phyloP scores from a whole-genome alignment of 2,329 filamentous ascomycete species.

The Colletotrichum limetticola region DNA sequence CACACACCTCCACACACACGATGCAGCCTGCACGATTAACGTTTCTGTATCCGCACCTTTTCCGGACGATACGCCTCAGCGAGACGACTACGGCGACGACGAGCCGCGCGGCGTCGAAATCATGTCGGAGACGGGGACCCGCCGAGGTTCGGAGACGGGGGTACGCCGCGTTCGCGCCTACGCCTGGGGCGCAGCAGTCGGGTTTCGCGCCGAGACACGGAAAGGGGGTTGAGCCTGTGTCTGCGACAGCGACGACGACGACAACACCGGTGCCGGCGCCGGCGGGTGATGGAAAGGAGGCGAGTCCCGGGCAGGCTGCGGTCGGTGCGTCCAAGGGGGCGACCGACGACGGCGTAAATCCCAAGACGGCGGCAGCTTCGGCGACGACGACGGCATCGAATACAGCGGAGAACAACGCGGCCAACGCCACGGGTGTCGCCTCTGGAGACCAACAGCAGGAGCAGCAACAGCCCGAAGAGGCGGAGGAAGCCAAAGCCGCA shows the following conservation, averaged over 20 bases:
- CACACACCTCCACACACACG: not conserved
- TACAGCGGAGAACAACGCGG: constrained; percentile 4
- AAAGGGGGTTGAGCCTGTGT: constrained; percentile 67
- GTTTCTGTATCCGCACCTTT: constrained; percentile 76
- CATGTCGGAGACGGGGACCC: constrained; percentile 21
- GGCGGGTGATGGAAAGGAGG: constrained; percentile 11
- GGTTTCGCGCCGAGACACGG: constrained; percentile 66
- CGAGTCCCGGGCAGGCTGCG: constrained; percentile 4
- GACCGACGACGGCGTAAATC: constrained; percentile 11
- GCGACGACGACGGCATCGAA: constrained; percentile 27
- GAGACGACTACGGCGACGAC: constrained; percentile 54
- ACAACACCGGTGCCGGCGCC: constrained; percentile 35
- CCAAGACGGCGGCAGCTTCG: constrained; percentile 37
- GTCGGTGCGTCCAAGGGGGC: constrained; percentile 3
- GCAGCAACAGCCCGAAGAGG: not conserved
- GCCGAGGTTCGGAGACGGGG: constrained; percentile 40
- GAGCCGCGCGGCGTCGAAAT: constrained; percentile 42
- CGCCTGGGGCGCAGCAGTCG: constrained; percentile 49
- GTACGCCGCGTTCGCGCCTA: constrained; percentile 48
- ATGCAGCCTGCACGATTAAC: constrained; percentile 74
- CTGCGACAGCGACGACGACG: constrained; percentile 41
- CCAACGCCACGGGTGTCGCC: not conserved
- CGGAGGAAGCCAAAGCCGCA: constrained; percentile 39
- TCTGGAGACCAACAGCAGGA: not conserved
- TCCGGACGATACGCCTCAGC: constrained; percentile 62